Percentiles rank a stretch among this genome's conserved stretches.
These are phyloP conservation scores for Diaporthe sp. DNA, from an alignment of 2,329 filamentous ascomycete genomes.

Conservation along the genomic window DNA sequence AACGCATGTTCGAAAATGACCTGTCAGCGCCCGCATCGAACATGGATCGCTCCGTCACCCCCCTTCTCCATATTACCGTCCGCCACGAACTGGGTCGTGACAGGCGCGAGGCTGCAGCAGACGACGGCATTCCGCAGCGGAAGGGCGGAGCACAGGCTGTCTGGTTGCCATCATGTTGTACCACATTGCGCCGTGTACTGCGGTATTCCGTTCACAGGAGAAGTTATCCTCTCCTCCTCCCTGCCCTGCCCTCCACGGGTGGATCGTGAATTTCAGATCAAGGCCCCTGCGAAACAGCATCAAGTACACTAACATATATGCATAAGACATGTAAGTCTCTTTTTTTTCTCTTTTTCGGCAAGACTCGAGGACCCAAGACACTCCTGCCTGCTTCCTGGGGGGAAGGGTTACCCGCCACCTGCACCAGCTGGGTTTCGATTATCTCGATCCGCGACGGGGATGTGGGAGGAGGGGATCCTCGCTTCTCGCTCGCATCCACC, in stretches of 20 bases:
- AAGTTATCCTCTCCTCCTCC: background rate
- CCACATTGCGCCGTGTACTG: background rate
- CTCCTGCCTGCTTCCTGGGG: background rate
- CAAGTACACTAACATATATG: background rate
- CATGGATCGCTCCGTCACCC: slow-evolving; percentile 3
- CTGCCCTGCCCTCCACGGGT: background rate
- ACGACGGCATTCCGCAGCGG: slow-evolving; percentile 6
- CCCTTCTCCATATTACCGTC: background rate
- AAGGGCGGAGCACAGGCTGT: background rate
- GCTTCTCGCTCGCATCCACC: background rate
- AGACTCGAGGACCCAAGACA: background rate
- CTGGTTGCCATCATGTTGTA: background rate
- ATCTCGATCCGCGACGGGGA: background rate
- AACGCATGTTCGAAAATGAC: background rate
- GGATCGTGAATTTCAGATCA: too few species aligned
- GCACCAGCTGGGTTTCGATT: background rate
- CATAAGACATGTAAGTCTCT: background rate
- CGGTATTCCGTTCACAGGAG: background rate
- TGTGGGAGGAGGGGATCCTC: background rate
- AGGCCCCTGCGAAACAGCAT: background rate
- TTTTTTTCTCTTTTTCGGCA: background rate
- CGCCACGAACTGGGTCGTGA: slow-evolving; percentile 19
- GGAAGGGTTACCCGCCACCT: background rate
- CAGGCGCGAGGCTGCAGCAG: slow-evolving; percentile 20
- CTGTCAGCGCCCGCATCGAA: slow-evolving; percentile 11